Evolutionary conservation across 2,329 filamentous ascomycete genomes (phyloP).

Genomic region (Fusarium nurragi): DNA sequence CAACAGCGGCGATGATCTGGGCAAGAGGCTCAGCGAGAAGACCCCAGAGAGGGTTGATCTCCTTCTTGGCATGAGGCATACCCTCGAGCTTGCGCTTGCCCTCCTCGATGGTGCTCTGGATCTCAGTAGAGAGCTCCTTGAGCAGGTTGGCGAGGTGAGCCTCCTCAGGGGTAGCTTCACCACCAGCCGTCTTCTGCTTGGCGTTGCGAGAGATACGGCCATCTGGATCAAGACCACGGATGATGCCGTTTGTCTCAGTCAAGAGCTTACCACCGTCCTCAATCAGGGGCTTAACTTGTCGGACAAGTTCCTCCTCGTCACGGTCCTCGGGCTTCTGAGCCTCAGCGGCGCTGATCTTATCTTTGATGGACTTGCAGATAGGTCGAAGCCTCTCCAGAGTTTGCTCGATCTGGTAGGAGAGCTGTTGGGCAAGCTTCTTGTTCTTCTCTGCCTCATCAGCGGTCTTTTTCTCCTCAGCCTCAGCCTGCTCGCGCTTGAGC

Average conservation of each 20-base stretch:
- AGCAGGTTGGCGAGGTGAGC: slow-evolving; percentile 84
- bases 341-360: slow-evolving; percentile 84
- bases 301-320: slow-evolving; percentile 88
- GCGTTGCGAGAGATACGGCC: slow-evolving; percentile 85
- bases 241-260: slow-evolving; percentile 84
- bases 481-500: slow-evolving; percentile 47
- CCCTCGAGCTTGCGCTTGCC: slow-evolving; percentile 88
- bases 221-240: slow-evolving; percentile 89
- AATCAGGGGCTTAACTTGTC: slow-evolving; percentile 86
- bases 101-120: slow-evolving; percentile 85
- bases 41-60: slow-evolving; percentile 89
- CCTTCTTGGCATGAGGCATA: slow-evolving; percentile 95
- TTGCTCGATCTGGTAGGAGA: slow-evolving; percentile 76
- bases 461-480: slow-evolving; percentile 59
- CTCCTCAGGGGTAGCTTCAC: slow-evolving; percentile 76
- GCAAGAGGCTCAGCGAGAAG: slow-evolving; percentile 85
- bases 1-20: slow-evolving; percentile 92
- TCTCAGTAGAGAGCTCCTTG: slow-evolving; percentile 84
- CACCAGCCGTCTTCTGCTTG: slow-evolving; percentile 79
- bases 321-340: slow-evolving; percentile 85
- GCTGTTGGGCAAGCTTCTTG: slow-evolving; percentile 79
- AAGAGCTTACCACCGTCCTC: slow-evolving; percentile 86
- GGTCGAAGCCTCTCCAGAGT: slow-evolving; percentile 86
- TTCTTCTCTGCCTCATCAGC: slow-evolving; percentile 71
- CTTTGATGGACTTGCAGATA: slow-evolving; percentile 85